These are phyloP conservation scores for Brassica napus DNA, from an alignment of 345 rosid genomes.

Conservation along the genomic window Da-Ae NC_063436.1:7880001-7880500, in stretches of 20 bases:
- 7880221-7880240: background rate
- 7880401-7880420: constrained; percentile 7
- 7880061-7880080: constrained; percentile 20
- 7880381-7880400: background rate
- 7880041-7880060: constrained; percentile 2
- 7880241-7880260: constrained; percentile 6
- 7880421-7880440: background rate
- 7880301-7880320: background rate
- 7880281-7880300: background rate
- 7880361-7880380: background rate
- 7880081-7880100: background rate
- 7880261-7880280: constrained; percentile 17
- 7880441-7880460: background rate
- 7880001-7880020: background rate
- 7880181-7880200: background rate
- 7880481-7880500: constrained; percentile 14
- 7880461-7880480: constrained; percentile 20
- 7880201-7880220: background rate
- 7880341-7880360: constrained; percentile 10
- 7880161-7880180: background rate
- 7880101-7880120: constrained; percentile 10
- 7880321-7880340: background rate
- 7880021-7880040: constrained; percentile 19
- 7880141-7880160: background rate
- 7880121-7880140: background rate